Base-by-base conservation (phyloP, 441 rosid genomes). In the Breynia disticha region DNA sequence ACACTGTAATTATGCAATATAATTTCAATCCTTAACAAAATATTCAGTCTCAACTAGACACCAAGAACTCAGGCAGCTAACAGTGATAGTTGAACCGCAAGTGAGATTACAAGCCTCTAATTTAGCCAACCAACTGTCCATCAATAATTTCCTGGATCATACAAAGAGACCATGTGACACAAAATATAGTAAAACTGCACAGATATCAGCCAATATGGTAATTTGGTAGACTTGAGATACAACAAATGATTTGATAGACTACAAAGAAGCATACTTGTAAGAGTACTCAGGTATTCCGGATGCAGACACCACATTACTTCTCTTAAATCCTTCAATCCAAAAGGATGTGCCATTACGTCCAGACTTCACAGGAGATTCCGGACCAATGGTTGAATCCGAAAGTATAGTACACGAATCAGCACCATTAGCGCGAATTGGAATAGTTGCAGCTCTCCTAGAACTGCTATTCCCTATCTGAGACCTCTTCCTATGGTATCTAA, bases 251-350 rank as follows among this genome's bases (percentile, higher is more conserved):
- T 9, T 39, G 12, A 39, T 39, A 39, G 14, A 39, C 32, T 57
- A 22, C 20, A 65, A 50, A 52, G 51, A 54, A 52, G 51, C 85
- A 62, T 78, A 93, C 99, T 76, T 93, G 76, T 79, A 93, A 61
- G 90, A 76, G 72, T 89, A 89, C 72, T 83, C 97, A 0, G 87
- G 93, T 72, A 93, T 86, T 68, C 99, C 97, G 66, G 97, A 89
- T 19, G 80, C 67, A 50, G 97, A 76, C 55, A 86, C 77, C 19
- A 72, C 73, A 54, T 62, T 75, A 56, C 70, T 80, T 74, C 58
- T 79, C 79, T 59, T 86, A 65, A 82, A 79, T 9, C 91, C 90
- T 15, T 86, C 88, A 60, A 84, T 74, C 95, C 95, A 86, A 61
- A 72, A 9, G 65, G 87, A 74, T 79, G 76, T 67, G 61, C 83